Conservation (phyloP, 768 basidiomycete species). For the Suillus lakei region DNA sequence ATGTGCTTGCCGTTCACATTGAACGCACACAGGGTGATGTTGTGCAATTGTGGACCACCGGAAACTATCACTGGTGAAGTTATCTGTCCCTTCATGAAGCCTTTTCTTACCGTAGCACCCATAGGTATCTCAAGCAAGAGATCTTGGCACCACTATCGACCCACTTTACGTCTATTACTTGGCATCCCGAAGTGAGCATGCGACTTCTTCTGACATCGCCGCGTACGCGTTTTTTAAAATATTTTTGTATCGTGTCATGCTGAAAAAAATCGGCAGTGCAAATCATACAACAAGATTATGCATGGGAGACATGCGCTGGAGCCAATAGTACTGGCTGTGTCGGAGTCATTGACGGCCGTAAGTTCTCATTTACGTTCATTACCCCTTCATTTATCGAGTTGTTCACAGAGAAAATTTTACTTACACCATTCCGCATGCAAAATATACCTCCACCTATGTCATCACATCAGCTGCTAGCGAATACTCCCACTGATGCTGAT, state of each 20-base stretch:
- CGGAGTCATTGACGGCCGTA: conserved; percentile 89
- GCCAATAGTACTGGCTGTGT: conserved; percentile 85
- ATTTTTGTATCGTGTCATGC: neutral
- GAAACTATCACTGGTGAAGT: conserved; percentile 91
- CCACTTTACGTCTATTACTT: conserved; percentile 74
- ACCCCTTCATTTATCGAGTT: conserved; percentile 2
- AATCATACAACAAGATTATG: conserved; percentile 64
- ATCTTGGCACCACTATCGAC: conserved; percentile 54
- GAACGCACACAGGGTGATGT: conserved; percentile 67
- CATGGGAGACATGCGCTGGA: conserved; percentile 81
- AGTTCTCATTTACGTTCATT: conserved; percentile 29
- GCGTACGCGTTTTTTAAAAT: conserved; percentile 49
- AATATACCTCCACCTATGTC: conserved; percentile 99
- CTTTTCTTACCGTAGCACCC: conserved; percentile 4
- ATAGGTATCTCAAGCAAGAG: conserved; percentile 94
- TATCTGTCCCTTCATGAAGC: neutral
- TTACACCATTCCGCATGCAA: conserved; percentile 93
- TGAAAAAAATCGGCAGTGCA: conserved; percentile 39
- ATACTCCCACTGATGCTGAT: conserved; percentile 16
- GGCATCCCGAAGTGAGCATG: conserved; percentile 87
- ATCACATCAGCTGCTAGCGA: conserved; percentile 51
- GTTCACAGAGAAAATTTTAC: conserved; percentile 64
- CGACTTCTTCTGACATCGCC: conserved; percentile 68
- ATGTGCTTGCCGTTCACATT: conserved; percentile 84
- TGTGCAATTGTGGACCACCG: conserved; percentile 95